Conservation (phyloP, 225 moss, liverwort and hornwort genomes). For the Physcomitrium patens region DNA sequence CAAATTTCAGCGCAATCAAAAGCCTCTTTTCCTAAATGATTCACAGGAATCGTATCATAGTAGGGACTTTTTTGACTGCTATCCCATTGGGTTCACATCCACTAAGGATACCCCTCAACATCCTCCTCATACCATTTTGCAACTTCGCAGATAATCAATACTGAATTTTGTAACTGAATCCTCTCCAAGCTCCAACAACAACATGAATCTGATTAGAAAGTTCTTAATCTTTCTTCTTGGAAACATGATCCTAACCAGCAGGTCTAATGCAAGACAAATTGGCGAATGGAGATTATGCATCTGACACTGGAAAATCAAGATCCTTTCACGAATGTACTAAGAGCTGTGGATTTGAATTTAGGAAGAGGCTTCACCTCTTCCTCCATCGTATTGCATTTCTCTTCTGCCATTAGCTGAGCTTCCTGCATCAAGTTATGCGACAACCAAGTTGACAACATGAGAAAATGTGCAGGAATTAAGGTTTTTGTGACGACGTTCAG, state of each 20-base stretch:
- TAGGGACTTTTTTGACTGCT: background rate
- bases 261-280: background rate
- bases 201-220: slow-evolving; percentile 13
- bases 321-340: slow-evolving; percentile 8
- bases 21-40: background rate
- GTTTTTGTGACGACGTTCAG: slow-evolving; percentile 6
- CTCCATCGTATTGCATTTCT: slow-evolving; percentile 98
- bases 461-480: slow-evolving; percentile 11
- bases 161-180: background rate
- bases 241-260: slow-evolving; percentile 5
- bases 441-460: slow-evolving; percentile 18
- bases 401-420: slow-evolving; percentile 96
- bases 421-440: slow-evolving; percentile 64
- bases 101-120: background rate
- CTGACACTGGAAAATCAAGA: slow-evolving; percentile 9
- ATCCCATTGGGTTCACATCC: background rate
- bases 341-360: background rate
- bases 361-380: slow-evolving; percentile 62
- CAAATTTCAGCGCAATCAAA: slow-evolving; percentile 29
- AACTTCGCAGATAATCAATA: slow-evolving; percentile 1
- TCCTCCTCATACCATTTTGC: slow-evolving; percentile 1
- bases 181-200: slow-evolving; percentile 2
- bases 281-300: background rate
- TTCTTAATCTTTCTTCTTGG: background rate
- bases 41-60: background rate